Percentiles rank a stretch among this genome's conserved stretches.
Conservation (phyloP, 2,329 filamentous ascomycete genomes). For the Colletotrichum viniferum region DNA sequence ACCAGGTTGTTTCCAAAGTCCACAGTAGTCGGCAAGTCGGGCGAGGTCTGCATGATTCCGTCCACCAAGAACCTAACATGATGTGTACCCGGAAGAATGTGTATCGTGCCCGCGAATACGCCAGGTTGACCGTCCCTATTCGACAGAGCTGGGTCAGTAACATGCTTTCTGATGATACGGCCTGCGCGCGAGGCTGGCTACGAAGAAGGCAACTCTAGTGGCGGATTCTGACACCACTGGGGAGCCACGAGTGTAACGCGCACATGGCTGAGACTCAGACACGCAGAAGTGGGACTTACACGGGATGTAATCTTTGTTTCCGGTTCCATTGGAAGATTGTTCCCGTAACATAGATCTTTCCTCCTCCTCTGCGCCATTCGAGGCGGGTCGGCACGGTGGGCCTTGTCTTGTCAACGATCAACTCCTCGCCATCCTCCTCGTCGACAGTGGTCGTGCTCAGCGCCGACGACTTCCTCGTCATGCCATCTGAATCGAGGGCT, state of each 20-base stretch:
- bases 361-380: conserved; percentile 82
- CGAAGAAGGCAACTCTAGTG: not conserved
- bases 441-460: conserved; percentile 71
- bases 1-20: conserved; percentile 98
- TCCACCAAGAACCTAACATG: conserved; percentile 97
- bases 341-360: conserved; percentile 94
- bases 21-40: conserved; percentile 88
- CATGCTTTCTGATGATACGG: conserved; percentile 10
- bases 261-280: conserved; percentile 15
- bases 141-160: not conserved
- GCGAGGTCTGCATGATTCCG: conserved; percentile 88
- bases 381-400: conserved; percentile 84
- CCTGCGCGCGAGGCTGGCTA: not conserved
- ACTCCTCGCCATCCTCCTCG: conserved; percentile 79
- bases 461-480: conserved; percentile 61
- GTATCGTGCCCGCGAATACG: conserved; percentile 77
- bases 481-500: conserved; percentile 50
- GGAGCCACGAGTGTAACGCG: conserved; percentile 14
- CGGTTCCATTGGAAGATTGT: conserved; percentile 98
- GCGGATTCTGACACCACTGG: not conserved
- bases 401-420: conserved; percentile 74
- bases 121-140: conserved; percentile 60
- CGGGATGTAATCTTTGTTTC: conserved; percentile 84
- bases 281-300: conserved; percentile 63
- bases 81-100: conserved; percentile 90